Percentiles rank a stretch among this genome's conserved stretches.
phyloP scores from a whole-genome alignment of 2,329 filamentous ascomycete species.

The Emergomyces orientalis region DNA sequence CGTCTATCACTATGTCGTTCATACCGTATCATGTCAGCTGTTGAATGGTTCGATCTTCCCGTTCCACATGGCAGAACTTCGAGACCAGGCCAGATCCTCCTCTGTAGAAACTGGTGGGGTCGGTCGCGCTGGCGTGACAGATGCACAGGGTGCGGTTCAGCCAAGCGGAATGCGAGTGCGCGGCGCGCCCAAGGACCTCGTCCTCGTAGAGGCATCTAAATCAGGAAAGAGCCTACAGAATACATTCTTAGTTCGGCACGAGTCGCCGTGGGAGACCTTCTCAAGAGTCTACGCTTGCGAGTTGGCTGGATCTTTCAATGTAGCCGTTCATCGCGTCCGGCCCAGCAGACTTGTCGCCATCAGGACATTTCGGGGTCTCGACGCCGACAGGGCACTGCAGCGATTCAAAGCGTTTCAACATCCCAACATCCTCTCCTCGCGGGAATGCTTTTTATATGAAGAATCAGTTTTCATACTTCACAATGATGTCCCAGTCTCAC shows the following conservation, averaged over 20 bases:
- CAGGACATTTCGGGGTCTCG: constrained; percentile 6
- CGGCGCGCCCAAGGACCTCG: neutral
- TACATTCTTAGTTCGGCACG: constrained; percentile 6
- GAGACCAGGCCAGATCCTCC: neutral
- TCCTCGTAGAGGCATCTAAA: neutral
- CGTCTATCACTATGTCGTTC: neutral
- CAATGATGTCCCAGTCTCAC: too few relatives aligned
- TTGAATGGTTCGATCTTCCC: neutral
- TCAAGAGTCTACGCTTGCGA: constrained; percentile 18
- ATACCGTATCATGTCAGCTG: neutral
- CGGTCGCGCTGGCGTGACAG: neutral
- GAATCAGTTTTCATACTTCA: neutral
- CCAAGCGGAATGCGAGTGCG: constrained; percentile 3
- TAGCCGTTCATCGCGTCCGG: constrained; percentile 11
- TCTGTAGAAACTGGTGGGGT: neutral
- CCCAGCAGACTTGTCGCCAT: constrained; percentile 13
- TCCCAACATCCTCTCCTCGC: constrained; percentile 12
- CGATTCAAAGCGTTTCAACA: constrained; percentile 7
- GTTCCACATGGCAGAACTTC: neutral
- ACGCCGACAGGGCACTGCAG: constrained; percentile 11
- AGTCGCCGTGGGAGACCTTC: constrained; percentile 21
- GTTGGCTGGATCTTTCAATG: constrained; percentile 15
- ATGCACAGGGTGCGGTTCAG: neutral
- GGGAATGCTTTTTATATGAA: constrained; percentile 11
- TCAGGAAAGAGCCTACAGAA: neutral